These are phyloP conservation scores for Anastatica hierochuntica DNA, from an alignment of 345 rosid genomes.

Conservation along the genomic window DNA sequence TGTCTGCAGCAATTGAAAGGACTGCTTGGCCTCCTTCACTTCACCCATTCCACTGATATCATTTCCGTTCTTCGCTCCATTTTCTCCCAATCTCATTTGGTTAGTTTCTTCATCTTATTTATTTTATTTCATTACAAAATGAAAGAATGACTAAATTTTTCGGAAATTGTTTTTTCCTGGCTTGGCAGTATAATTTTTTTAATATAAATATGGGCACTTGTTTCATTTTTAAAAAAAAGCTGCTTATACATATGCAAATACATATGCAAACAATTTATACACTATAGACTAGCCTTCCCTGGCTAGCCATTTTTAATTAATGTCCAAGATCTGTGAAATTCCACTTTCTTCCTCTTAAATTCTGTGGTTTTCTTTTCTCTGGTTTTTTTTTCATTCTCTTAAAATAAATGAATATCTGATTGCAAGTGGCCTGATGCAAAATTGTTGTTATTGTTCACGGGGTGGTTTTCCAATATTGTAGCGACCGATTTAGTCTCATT, in stretches of 20 bases:
- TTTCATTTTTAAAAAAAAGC: too few relatives aligned
- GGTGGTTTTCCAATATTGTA: conserved; percentile 13
- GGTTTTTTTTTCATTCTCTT: background rate
- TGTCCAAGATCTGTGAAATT: background rate
- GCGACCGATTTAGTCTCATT: background rate
- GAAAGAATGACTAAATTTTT: too few relatives aligned
- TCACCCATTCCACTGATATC: conserved; percentile 67
- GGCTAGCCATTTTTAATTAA: too few relatives aligned
- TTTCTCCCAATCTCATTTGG: conserved; percentile 63
- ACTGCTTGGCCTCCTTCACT: conserved; percentile 57
- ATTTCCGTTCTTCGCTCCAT: conserved; percentile 68
- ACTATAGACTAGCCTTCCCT: too few relatives aligned
- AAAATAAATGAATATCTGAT: background rate
- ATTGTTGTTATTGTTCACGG: conserved; percentile 33
- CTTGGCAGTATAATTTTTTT: too few relatives aligned
- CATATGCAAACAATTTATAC: too few relatives aligned
- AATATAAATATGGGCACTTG: too few relatives aligned
- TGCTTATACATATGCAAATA: too few relatives aligned
- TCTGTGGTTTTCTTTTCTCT: background rate
- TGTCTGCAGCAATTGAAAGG: conserved; percentile 79
- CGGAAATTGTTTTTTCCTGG: too few relatives aligned
- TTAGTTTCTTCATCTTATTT: background rate
- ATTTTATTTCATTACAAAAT: too few relatives aligned
- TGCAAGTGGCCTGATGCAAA: conserved; percentile 1
- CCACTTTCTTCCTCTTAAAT: too few relatives aligned